Conservation (phyloP, 176 grass and related monocot species). For the Areca catechu region DNA sequence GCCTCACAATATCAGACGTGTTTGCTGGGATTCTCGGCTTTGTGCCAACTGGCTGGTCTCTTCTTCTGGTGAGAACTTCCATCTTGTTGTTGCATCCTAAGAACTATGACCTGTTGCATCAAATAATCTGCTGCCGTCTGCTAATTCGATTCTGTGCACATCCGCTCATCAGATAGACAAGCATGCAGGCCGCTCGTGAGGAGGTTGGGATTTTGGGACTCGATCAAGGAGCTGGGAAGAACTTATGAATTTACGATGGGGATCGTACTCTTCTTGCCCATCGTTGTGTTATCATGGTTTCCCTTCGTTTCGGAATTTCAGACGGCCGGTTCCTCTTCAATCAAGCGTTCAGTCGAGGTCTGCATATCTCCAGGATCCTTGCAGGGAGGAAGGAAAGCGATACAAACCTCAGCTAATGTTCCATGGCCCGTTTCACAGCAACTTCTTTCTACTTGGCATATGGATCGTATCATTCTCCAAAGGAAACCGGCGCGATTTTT, state of each 20-base stretch:
- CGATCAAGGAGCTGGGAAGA: conserved; percentile 91
- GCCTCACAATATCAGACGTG: conserved; percentile 64
- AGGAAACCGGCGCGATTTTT: no score
- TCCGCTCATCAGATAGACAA: conserved; percentile 54
- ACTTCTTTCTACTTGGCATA: no score
- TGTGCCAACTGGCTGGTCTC: conserved; percentile 83
- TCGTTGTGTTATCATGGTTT: conserved; percentile 84
- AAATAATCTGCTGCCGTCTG: no score
- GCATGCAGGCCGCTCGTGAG: conserved; percentile 38
- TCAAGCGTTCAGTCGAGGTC: conserved; percentile 86
- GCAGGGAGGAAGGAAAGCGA: conserved; percentile 45
- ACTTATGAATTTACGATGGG: conserved; percentile 83
- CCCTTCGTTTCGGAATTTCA: conserved; percentile 98
- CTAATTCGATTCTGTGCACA: no score
- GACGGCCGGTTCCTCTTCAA: conserved; percentile 87
- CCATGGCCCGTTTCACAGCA: no score
- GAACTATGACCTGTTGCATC: no score
- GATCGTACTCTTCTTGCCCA: conserved; percentile 65
- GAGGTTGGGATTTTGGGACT: conserved; percentile 58
- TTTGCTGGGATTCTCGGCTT: conserved; percentile 69
- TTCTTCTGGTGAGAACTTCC: conserved; percentile 73
- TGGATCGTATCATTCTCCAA: no score
- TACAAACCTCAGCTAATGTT: conserved; percentile 8
- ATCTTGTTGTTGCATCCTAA: no score
- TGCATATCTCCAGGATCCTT: conserved; percentile 92